Evolutionary conservation across 2,329 filamentous ascomycete genomes (phyloP).

Genomic region (Cytospora paraplurivora): DNA sequence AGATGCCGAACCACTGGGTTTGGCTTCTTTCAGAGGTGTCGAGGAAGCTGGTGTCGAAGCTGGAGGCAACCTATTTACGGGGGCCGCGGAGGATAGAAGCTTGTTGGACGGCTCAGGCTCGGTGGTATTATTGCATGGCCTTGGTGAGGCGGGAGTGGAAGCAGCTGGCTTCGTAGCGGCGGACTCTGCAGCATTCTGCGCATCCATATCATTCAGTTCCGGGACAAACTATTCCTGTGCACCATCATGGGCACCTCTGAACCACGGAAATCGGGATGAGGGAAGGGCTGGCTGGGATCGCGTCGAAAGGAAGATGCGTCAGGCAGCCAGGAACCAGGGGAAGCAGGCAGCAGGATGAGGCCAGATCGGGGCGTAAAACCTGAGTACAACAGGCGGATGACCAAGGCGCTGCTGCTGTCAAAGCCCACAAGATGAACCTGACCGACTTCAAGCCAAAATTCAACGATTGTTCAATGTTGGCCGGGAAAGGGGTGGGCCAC

Average conservation of each 20-base stretch:
- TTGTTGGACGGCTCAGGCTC: constrained; percentile 41
- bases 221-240: constrained; percentile 52
- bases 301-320: constrained; percentile 9
- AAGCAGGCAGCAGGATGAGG: neutral
- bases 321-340: constrained; percentile 5
- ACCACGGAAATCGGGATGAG: constrained; percentile 36
- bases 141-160: constrained; percentile 18
- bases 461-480: neutral
- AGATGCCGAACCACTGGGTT: constrained; percentile 35
- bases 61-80: constrained; percentile 34
- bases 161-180: constrained; percentile 61
- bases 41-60: constrained; percentile 31
- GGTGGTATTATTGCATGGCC: constrained; percentile 21
- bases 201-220: constrained; percentile 68
- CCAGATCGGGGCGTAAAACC: neutral
- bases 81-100: constrained; percentile 29
- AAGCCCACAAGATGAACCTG: neutral
- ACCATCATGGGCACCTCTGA: constrained; percentile 59
- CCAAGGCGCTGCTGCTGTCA: neutral
- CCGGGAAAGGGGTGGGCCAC: constrained; percentile 6
- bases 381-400: neutral
- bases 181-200: constrained; percentile 67
- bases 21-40: constrained; percentile 36
- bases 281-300: constrained; percentile 28
- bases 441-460: constrained; percentile 15